Evolutionary conservation across 2,329 filamentous ascomycete species (phyloP).

Genomic region (Alternaria hordeiaustralica): DNA sequence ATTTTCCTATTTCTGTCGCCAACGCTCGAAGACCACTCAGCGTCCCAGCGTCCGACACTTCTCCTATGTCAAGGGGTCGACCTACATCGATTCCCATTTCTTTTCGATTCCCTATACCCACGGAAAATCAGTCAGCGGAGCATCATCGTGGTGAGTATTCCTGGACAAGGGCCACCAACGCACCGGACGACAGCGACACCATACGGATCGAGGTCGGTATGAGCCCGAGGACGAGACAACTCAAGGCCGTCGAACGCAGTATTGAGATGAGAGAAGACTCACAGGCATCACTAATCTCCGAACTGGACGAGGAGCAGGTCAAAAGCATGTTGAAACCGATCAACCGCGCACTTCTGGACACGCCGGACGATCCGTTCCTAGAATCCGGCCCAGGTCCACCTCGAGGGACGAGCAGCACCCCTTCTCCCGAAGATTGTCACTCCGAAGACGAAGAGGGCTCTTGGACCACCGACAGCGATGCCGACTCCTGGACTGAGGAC

Average conservation of each 20-base stretch:
- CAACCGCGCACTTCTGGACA: conserved; percentile 46
- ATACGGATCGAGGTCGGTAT: conserved; percentile 4
- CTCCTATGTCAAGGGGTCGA: conserved; percentile 31
- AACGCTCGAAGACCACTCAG: conserved; percentile 27
- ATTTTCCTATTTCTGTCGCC: conserved; percentile 49
- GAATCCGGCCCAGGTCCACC: conserved; percentile 1
- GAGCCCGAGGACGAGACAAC: conserved; percentile 32
- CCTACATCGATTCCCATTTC: conserved; percentile 47
- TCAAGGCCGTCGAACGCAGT: conserved; percentile 27
- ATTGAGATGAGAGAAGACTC: conserved; percentile 39
- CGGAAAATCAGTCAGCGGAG: conserved; percentile 45
- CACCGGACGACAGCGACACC: conserved; percentile 7
- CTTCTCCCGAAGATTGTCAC: conserved; percentile 3
- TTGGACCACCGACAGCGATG: conserved; percentile 49
- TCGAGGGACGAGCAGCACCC: conserved; percentile 17
- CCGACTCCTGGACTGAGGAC: conserved; percentile 45
- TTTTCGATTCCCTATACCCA: conserved; percentile 26
- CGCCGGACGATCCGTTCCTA: conserved; percentile 22
- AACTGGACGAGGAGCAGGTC: conserved; percentile 45
- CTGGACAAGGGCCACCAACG: conserved; percentile 28
- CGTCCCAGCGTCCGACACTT: conserved; percentile 40
- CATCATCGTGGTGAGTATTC: conserved; percentile 62
- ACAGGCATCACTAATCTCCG: conserved; percentile 38
- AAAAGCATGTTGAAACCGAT: conserved; percentile 51
- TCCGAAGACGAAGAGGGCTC: conserved; percentile 28